A percentile compares a stretch with the other conserved stretches of the same genome.
These are phyloP conservation scores for Nadsonia fulvescens DNA, from an alignment of 805 yeast species.

Conservation along the genomic window DNA sequence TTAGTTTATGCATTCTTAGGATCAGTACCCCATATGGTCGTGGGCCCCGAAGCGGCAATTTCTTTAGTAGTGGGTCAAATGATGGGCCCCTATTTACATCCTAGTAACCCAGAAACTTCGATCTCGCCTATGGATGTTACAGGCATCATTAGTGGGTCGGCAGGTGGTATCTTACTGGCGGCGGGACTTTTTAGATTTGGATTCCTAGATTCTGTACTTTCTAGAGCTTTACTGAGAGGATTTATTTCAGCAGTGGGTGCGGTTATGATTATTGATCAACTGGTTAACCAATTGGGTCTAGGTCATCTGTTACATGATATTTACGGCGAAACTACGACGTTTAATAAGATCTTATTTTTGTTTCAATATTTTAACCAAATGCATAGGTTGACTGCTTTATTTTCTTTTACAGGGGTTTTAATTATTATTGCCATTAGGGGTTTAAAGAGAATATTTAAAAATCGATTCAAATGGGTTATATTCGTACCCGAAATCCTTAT, in stretches of 20 bases:
- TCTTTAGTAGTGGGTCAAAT: conserved; percentile 71
- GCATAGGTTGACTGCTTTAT: conserved; percentile 41
- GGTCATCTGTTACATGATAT: conserved; percentile 21
- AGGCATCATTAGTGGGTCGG: conserved; percentile 49
- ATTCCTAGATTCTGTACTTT: conserved; percentile 61
- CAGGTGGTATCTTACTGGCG: conserved; percentile 55
- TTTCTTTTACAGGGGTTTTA: conserved; percentile 37
- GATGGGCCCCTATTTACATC: conserved; percentile 36
- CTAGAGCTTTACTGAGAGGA: conserved; percentile 62
- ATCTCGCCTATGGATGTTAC: conserved; percentile 37
- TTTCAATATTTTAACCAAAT: conserved; percentile 26
- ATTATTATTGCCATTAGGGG: conserved; percentile 26
- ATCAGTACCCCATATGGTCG: conserved; percentile 74
- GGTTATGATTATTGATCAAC: conserved; percentile 63
- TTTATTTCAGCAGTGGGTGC: conserved; percentile 75
- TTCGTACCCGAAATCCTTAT: conserved; percentile 75
- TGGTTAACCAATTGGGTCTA: conserved; percentile 57
- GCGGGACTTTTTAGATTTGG: conserved; percentile 77
- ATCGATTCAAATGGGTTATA: conserved; percentile 24
- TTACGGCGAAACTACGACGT: conserved; percentile 42
- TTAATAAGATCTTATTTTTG: conserved; percentile 47
- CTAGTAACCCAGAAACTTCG: conserved; percentile 5
- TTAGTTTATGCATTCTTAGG: conserved; percentile 64
- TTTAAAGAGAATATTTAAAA: conserved; percentile 22
- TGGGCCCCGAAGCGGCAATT: conserved; percentile 84